Evolutionary conservation across 2,329 filamentous ascomycete species (phyloP).

Genomic region (Neophaeococcomyces aloes): DNA sequence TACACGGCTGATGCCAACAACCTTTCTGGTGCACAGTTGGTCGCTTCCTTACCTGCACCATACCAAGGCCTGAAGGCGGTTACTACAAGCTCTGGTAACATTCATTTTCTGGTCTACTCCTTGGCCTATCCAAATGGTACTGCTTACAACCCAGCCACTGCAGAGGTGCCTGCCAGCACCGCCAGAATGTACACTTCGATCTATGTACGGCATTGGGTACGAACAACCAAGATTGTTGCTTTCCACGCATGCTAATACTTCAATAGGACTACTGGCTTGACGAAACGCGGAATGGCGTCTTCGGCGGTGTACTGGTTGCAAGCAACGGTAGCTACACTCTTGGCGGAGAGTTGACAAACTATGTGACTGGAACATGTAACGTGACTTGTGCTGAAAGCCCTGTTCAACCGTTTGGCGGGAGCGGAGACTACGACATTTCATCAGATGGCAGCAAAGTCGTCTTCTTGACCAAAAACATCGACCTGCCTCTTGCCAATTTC

Average conservation of each 20-base stretch:
- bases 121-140: slow-evolving; percentile 57
- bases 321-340: slow-evolving; percentile 17
- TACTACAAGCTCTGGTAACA: slow-evolving; percentile 30
- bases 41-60: slow-evolving; percentile 29
- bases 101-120: slow-evolving; percentile 47
- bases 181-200: slow-evolving; percentile 63
- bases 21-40: slow-evolving; percentile 30
- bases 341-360: slow-evolving; percentile 43
- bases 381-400: slow-evolving; percentile 44
- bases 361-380: slow-evolving; percentile 30
- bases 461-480: slow-evolving; percentile 35
- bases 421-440: slow-evolving; percentile 63
- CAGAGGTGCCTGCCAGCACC: slow-evolving; percentile 49
- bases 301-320: slow-evolving; percentile 54
- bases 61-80: slow-evolving; percentile 32
- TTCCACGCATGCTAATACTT: too few relatives aligned
- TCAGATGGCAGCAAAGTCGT: slow-evolving; percentile 31
- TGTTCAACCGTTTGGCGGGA: slow-evolving; percentile 59
- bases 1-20: slow-evolving; percentile 29
- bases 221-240: too few relatives aligned
- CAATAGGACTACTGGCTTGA: slow-evolving; percentile 54
- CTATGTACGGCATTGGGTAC: slow-evolving; percentile 65
- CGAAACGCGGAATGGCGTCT: slow-evolving; percentile 60
- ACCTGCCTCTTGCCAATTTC: slow-evolving; percentile 43
- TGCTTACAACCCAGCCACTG: slow-evolving; percentile 55